Percentiles rank a stretch among this genome's conserved stretches.
Evolutionary conservation across 345 rosid genomes (phyloP).

Genomic region (Arabis alpina): DNA sequence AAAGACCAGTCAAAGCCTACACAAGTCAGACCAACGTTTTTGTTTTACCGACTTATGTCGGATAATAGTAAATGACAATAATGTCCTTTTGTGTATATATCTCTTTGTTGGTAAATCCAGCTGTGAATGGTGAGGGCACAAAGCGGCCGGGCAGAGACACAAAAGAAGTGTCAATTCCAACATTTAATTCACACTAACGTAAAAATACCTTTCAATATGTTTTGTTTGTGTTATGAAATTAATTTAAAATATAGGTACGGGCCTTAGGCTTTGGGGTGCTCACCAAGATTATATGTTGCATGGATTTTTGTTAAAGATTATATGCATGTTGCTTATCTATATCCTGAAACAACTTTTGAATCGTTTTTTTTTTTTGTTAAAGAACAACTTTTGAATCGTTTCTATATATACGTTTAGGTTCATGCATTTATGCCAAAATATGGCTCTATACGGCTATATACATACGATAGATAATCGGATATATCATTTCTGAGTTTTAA

Average conservation of each 20-base stretch:
- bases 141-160: conserved; percentile 42
- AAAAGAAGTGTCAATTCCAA: conserved; percentile 45
- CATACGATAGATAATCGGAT: not conserved
- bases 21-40: conserved; percentile 36
- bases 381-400: conserved; percentile 20
- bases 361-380: conserved; percentile 3
- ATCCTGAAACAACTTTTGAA: conserved; percentile 16
- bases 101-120: conserved; percentile 31
- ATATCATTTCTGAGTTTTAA: too few relatives aligned
- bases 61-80: conserved; percentile 24
- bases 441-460: conserved; percentile 19
- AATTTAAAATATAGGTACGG: conserved; percentile 24
- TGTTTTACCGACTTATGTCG: conserved; percentile 47
- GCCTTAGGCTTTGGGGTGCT: conserved; percentile 30
- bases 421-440: conserved; percentile 31
- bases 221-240: not conserved
- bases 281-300: conserved; percentile 19
- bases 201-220: conserved; percentile 11
- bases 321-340: conserved; percentile 29
- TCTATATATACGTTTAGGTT: conserved; percentile 29
- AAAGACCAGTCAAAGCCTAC: conserved; percentile 38
- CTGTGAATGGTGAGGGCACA: conserved; percentile 40
- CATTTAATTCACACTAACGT: conserved; percentile 37
- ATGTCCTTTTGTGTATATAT: conserved; percentile 3
- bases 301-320: not conserved